Conservation (phyloP, 805 yeast genomes). For the Metschnikowia bowlesiae region DNA sequence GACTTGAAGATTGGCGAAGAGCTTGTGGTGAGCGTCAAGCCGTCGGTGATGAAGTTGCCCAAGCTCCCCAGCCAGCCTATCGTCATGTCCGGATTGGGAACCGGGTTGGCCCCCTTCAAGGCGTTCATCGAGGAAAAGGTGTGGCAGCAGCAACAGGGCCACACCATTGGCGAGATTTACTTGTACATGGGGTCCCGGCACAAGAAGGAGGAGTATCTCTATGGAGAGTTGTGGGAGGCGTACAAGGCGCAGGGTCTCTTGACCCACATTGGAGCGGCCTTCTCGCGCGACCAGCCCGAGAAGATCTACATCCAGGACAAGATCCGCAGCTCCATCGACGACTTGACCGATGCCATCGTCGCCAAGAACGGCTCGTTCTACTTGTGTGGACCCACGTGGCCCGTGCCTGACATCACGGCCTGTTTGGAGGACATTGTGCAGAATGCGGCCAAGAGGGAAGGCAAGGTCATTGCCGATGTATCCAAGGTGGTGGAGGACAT, state of each 20-base stretch:
- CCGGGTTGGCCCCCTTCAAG: conserved; percentile 97
- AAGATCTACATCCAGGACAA: conserved; percentile 94
- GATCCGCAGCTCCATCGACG: conserved; percentile 70
- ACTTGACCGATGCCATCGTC: conserved; percentile 74
- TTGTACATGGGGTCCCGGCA: conserved; percentile 92
- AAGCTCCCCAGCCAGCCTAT: conserved; percentile 83
- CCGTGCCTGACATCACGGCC: conserved; percentile 92
- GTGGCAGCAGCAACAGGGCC: conserved; percentile 88
- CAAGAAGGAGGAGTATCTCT: conserved; percentile 88
- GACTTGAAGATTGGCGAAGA: conserved; percentile 77
- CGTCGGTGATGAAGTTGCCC: conserved; percentile 95
- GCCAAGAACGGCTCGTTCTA: conserved; percentile 83
- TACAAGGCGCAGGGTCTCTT: conserved; percentile 86
- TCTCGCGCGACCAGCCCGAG: conserved; percentile 94
- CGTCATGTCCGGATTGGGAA: conserved; percentile 95
- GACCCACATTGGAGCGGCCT: conserved; percentile 96
- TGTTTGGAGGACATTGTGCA: conserved; percentile 78
- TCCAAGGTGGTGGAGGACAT: conserved; percentile 83
- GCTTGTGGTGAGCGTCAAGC: conserved; percentile 89
- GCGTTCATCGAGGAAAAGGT: conserved; percentile 94
- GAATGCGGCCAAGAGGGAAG: conserved; percentile 65
- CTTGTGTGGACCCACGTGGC: conserved; percentile 99
- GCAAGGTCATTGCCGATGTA: conserved; percentile 60
- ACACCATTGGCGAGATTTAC: conserved; percentile 83
- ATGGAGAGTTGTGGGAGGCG: conserved; percentile 98